Evolutionary conservation across 1,284 basidiomycete species (phyloP).

Genomic region (Apiotrichum montevideense): DNA sequence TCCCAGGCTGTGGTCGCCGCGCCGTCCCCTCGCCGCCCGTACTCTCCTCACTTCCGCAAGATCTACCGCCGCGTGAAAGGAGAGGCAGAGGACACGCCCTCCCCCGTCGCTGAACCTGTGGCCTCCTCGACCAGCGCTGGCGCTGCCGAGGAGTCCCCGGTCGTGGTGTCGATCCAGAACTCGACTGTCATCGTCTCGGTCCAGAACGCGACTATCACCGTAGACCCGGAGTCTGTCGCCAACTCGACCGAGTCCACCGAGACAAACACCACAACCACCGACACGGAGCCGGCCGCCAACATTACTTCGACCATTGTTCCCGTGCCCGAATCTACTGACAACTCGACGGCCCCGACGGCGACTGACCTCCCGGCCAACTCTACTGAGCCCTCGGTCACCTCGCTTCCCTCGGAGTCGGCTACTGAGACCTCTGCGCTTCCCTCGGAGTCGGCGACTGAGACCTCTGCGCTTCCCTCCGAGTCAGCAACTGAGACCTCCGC

Average conservation of each 20-base stretch:
- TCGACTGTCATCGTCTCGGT: neutral
- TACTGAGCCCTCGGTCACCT: neutral
- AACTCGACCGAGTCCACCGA: neutral
- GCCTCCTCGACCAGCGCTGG: slow-evolving; percentile 2
- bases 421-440: neutral
- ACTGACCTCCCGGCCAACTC: neutral
- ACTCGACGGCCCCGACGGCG: neutral
- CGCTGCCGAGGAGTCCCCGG: slow-evolving; percentile 3
- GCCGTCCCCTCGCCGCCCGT: slow-evolving; percentile 21
- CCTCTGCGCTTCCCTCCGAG: neutral
- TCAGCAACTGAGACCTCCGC: neutral
- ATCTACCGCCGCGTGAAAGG: slow-evolving; percentile 9
- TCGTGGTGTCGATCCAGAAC: neutral
- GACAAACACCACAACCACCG: neutral
- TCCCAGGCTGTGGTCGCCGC: slow-evolving; percentile 23
- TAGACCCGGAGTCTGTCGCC: neutral
- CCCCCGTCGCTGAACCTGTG: neutral
- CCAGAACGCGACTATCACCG: neutral
- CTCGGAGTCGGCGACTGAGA: no score
- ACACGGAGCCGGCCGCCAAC: neutral
- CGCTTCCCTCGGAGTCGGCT: neutral
- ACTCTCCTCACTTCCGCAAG: slow-evolving; percentile 18
- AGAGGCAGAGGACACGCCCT: neutral
- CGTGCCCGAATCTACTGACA: neutral
- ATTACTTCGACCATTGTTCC: neutral